Base-by-base conservation (phyloP, 805 yeast genomes). In the Wickerhamiella bombiphila region DNA sequence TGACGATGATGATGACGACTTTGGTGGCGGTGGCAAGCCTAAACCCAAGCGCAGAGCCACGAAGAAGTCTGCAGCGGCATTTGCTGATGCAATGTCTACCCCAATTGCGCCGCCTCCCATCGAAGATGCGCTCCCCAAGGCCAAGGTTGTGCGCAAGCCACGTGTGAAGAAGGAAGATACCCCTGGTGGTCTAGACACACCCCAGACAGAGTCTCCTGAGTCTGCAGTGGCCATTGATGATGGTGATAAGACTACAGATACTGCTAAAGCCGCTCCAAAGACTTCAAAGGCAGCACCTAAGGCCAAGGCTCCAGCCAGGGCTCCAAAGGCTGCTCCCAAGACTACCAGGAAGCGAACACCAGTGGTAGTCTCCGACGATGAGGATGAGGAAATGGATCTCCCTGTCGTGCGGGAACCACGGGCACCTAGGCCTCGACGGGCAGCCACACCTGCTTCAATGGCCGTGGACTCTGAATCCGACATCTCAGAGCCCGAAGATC, bases 1-100 rank as follows among this genome's bases (percentile, higher is more conserved):
- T 24, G 55, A 50, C 30, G 56, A 49, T 7, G 63, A 58, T 25
- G 62, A 56, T 35, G 60, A 54, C 14, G 59, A 59, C 36, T 49
- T 30, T 20, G 43, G 49, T 6, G 47, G 50, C 6, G 42, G 36
- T n/a, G 13, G 13, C 9, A 49, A 45, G 22, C 45, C 47, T 29
- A 48, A 49, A 41, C 26, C 11, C 11, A 55, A 50, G 39, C 47
- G 49, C 24, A 53, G 40, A 40, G 51, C 47, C 11, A 42, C 47
- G 3, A 31, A 42, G 15, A 48, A 29, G 19, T 39, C 35, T 30
- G 24, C 39, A 35, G 39, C 37, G 16, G 30, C 39, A 8, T 43
- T 43, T 19, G 11, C 42, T 16, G 40, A 37, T 18, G 37, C 43
- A 3, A 39, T 17, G 14, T 21, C 24, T 22, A 42, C 29, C 30